These are phyloP conservation scores for Neonectria punicea DNA, from an alignment of 2,329 filamentous ascomycete species.

Conservation along the genomic window DNA sequence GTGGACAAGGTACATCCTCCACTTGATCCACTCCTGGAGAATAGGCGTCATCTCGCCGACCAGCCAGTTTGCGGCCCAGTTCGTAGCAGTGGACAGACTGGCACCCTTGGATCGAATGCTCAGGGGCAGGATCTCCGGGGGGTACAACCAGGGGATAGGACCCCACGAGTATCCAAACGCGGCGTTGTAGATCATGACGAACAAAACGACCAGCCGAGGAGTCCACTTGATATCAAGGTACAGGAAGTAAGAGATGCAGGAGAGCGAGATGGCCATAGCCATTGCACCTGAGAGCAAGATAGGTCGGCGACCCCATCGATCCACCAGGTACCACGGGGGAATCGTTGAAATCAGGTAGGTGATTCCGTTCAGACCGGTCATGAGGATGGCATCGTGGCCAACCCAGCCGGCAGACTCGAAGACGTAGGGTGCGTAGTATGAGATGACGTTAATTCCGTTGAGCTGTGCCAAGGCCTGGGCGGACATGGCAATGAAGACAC, in stretches of 20 bases:
- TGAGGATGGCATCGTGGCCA: conserved; percentile 89
- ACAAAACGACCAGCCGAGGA: conserved; percentile 86
- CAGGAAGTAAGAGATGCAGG: conserved; percentile 93
- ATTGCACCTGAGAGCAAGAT: conserved; percentile 92
- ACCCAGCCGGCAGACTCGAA: conserved; percentile 98
- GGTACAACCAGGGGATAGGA: conserved; percentile 97
- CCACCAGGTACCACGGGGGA: conserved; percentile 96
- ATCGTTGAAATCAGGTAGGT: conserved; percentile 93
- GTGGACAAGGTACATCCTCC: conserved; percentile 94
- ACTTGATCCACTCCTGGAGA: conserved; percentile 89
- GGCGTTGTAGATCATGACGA: conserved; percentile 98
- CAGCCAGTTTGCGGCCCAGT: conserved; percentile 99
- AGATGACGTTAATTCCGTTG: conserved; percentile 99
- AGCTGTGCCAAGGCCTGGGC: conserved; percentile 95
- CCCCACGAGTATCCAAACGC: conserved; percentile 97
- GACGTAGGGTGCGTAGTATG: conserved; percentile 96
- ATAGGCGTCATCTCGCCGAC: conserved; percentile 96
- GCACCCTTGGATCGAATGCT: conserved; percentile 98
- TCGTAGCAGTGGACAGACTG: conserved; percentile 93
- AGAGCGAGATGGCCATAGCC: conserved; percentile 88
- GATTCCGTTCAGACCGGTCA: conserved; percentile 95
- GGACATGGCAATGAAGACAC: conserved; percentile 98
- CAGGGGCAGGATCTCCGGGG: conserved; percentile 95
- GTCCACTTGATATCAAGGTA: conserved; percentile 84
- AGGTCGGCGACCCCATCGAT: conserved; percentile 87